Evolutionary conservation across 2,329 filamentous ascomycete genomes (phyloP).

Genomic region (Trichoderma brevicompactum): DNA sequence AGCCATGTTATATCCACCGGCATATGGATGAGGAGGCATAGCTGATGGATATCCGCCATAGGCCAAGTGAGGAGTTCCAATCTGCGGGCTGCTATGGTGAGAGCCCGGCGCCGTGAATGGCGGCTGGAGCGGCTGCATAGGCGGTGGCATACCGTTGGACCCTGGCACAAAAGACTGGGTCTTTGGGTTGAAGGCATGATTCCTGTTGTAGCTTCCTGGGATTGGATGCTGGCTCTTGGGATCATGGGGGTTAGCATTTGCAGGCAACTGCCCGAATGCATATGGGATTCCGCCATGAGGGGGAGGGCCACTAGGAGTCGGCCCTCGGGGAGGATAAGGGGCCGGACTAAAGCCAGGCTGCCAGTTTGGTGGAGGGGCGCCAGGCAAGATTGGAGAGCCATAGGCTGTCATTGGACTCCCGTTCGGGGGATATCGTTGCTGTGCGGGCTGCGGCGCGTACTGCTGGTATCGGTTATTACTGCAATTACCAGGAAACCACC

Average conservation of each 20-base stretch:
- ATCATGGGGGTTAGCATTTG: conserved; percentile 70
- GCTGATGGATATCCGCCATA: conserved; percentile 55
- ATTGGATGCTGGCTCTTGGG: conserved; percentile 79
- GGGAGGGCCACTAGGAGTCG: conserved; percentile 36
- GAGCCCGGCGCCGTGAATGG: conserved; percentile 54
- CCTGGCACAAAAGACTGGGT: conserved; percentile 86
- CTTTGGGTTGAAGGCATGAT: conserved; percentile 88
- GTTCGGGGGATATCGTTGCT: conserved; percentile 41
- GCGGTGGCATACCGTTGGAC: conserved; percentile 53
- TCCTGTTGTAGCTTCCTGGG: conserved; percentile 78
- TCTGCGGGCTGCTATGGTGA: conserved; percentile 59
- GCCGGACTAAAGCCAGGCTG: conserved; percentile 44
- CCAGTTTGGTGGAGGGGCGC: conserved; percentile 43
- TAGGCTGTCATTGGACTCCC: conserved; percentile 46
- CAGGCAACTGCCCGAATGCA: conserved; percentile 77
- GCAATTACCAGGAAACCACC: neutral
- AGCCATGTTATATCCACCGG: conserved; percentile 58
- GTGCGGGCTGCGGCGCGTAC: conserved; percentile 40
- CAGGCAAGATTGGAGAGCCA: conserved; percentile 41
- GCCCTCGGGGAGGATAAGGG: conserved; percentile 40
- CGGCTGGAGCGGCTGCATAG: conserved; percentile 53
- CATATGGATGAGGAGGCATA: conserved; percentile 48
- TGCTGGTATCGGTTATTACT: conserved; percentile 33
- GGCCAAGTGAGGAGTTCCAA: conserved; percentile 55
- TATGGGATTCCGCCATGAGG: conserved; percentile 59